Percentiles rank a stretch among this genome's conserved stretches.
These are phyloP conservation scores for Macrolepiota albuminosa DNA, from an alignment of 768 basidiomycete species.

Conservation along the genomic window DNA sequence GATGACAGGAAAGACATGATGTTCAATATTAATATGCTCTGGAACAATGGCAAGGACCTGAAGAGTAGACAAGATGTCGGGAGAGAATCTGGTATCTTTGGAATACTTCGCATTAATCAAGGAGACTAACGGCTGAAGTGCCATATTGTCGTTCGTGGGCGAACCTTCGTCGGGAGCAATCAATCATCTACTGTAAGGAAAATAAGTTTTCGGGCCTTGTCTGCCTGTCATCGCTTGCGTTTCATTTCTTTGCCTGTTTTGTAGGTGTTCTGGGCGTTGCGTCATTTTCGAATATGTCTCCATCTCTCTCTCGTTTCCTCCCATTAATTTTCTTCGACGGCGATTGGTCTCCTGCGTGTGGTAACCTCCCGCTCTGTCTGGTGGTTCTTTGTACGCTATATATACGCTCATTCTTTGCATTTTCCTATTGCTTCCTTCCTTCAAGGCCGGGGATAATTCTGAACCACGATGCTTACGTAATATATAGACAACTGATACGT, in stretches of 20 bases:
- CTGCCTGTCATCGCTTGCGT: too few relatives aligned
- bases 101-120: constrained; percentile 35
- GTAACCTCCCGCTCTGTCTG: too few relatives aligned
- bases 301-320: too few relatives aligned
- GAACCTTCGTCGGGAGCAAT: background rate
- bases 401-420: too few relatives aligned
- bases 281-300: too few relatives aligned
- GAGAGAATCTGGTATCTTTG: constrained; percentile 35
- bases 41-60: constrained; percentile 64
- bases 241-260: too few relatives aligned
- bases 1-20: constrained; percentile 45
- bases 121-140: constrained; percentile 45
- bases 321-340: too few relatives aligned
- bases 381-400: too few relatives aligned
- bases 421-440: too few relatives aligned
- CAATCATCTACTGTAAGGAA: background rate
- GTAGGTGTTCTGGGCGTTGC: too few relatives aligned
- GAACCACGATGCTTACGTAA: background rate
- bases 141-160: constrained; percentile 25
- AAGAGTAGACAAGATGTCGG: constrained; percentile 54
- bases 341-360: too few relatives aligned
- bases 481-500: background rate
- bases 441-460: too few relatives aligned
- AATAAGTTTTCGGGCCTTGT: constrained; percentile 25
- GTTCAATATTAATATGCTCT: constrained; percentile 42